A percentile compares a stretch with the other conserved stretches of the same genome.
phyloP scores from a whole-genome alignment of 2,329 filamentous ascomycete genomes.

The Blastomyces emzantsi region DNA sequence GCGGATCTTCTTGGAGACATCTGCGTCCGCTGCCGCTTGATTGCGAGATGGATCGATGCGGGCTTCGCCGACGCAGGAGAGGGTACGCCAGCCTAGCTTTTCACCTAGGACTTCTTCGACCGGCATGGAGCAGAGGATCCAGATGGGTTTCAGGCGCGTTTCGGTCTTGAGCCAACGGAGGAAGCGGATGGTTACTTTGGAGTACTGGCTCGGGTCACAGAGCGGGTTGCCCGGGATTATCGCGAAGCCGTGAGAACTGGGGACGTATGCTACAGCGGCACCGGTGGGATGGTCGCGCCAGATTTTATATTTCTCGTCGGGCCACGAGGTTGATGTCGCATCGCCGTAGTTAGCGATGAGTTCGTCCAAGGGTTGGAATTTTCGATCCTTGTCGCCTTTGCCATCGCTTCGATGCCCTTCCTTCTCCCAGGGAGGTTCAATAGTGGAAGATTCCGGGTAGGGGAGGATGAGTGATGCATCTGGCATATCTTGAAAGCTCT shows the following conservation, averaged over 20 bases:
- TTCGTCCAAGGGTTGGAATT: slow-evolving; percentile 68
- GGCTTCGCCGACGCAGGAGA: slow-evolving; percentile 84
- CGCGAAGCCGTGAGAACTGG: slow-evolving; percentile 64
- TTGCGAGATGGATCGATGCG: slow-evolving; percentile 67
- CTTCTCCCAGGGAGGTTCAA: slow-evolving; percentile 55
- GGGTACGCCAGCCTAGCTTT: slow-evolving; percentile 75
- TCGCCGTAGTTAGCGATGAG: slow-evolving; percentile 94
- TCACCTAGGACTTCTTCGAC: slow-evolving; percentile 71
- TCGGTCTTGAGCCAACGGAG: slow-evolving; percentile 66
- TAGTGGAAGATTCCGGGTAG: slow-evolving; percentile 79
- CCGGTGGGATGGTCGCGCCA: slow-evolving; percentile 75
- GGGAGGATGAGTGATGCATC: slow-evolving; percentile 53
- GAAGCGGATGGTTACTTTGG: slow-evolving; percentile 63
- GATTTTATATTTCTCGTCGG: slow-evolving; percentile 77
- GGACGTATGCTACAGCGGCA: slow-evolving; percentile 75
- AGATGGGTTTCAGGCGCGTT: slow-evolving; percentile 66
- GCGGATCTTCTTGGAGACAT: slow-evolving; percentile 65
- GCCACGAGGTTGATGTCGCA: slow-evolving; percentile 87
- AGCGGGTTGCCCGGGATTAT: slow-evolving; percentile 83
- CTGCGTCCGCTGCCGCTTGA: slow-evolving; percentile 54
- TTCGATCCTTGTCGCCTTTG: slow-evolving; percentile 37
- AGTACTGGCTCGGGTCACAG: slow-evolving; percentile 69
- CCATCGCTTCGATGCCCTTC: slow-evolving; percentile 23
- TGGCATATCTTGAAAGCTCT: slow-evolving; percentile 66
- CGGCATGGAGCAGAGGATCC: slow-evolving; percentile 75